These are phyloP conservation scores for Pancytospora philotis DNA, from an alignment of 371 early-diverging fungal genomes.

Conservation along the genomic window DNA sequence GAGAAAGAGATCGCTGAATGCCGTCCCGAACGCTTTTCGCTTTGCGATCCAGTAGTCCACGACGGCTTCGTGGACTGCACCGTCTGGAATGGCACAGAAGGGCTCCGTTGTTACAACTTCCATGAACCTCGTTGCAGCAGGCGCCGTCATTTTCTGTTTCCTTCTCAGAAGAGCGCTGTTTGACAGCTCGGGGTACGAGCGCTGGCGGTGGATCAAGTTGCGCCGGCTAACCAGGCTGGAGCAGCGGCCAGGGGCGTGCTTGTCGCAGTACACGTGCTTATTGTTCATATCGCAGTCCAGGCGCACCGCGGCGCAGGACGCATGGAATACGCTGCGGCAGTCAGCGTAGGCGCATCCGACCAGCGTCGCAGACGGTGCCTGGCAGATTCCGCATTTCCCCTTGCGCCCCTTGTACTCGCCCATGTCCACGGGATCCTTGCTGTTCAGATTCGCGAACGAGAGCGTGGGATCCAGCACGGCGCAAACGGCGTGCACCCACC, in stretches of 20 bases:
- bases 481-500: constrained; percentile 59
- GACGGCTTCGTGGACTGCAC: neutral
- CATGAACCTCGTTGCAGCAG: neutral
- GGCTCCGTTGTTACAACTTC: neutral
- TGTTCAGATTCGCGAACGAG: constrained; percentile 47
- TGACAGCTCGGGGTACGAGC: neutral
- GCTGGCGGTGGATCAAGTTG: neutral
- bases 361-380: constrained; percentile 12
- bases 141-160: neutral
- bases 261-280: constrained; percentile 46
- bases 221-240: neutral
- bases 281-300: constrained; percentile 56
- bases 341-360: constrained; percentile 47
- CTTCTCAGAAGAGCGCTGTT: neutral
- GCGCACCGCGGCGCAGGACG: constrained; percentile 48
- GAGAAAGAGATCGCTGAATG: neutral
- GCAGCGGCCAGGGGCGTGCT: neutral
- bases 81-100: neutral
- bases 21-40: neutral
- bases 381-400: constrained; percentile 45
- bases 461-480: constrained; percentile 42
- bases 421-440: constrained; percentile 57
- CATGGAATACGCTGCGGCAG: constrained; percentile 53
- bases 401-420: constrained; percentile 13
- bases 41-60: neutral